Conservation (phyloP, 257 asterid species). For the Rehmannia glutinosa region DNA sequence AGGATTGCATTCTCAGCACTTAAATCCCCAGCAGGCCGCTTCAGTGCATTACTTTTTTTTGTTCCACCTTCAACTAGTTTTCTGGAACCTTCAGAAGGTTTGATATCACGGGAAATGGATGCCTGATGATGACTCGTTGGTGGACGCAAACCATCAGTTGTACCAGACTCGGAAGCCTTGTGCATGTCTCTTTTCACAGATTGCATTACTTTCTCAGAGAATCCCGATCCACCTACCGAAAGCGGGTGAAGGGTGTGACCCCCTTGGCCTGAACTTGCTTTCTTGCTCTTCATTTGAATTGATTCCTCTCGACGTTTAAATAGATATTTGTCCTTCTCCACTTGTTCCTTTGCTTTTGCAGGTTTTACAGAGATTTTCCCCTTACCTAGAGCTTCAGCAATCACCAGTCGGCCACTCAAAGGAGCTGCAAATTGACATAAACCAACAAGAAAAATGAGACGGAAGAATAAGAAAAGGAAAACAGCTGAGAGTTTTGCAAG, state of each 20-base stretch:
- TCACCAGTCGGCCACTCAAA: slow-evolving; percentile 46
- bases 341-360: slow-evolving; percentile 37
- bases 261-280: slow-evolving; percentile 34
- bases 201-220: slow-evolving; percentile 22
- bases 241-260: slow-evolving; percentile 24
- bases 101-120: slow-evolving; percentile 19
- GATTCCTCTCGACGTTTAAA: slow-evolving; percentile 72
- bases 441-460: slow-evolving; percentile 12
- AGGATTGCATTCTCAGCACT: slow-evolving; percentile 33
- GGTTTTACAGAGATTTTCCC: slow-evolving; percentile 25
- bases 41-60: slow-evolving; percentile 49
- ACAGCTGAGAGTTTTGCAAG: neutral
- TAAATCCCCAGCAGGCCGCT: slow-evolving; percentile 46
- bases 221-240: slow-evolving; percentile 34
- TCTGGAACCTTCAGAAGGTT: slow-evolving; percentile 35
- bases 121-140: slow-evolving; percentile 28
- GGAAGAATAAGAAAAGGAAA: neutral
- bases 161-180: slow-evolving; percentile 30
- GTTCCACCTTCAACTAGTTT: slow-evolving; percentile 32
- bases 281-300: slow-evolving; percentile 35
- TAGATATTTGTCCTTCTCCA: slow-evolving; percentile 52
- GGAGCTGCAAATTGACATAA: slow-evolving; percentile 36
- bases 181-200: slow-evolving; percentile 22
- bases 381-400: slow-evolving; percentile 49
- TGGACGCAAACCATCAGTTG: slow-evolving; percentile 32